These are phyloP conservation scores for Beauveria sp. DNA, from an alignment of 2,329 filamentous ascomycete genomes.

Conservation along the genomic window DNA sequence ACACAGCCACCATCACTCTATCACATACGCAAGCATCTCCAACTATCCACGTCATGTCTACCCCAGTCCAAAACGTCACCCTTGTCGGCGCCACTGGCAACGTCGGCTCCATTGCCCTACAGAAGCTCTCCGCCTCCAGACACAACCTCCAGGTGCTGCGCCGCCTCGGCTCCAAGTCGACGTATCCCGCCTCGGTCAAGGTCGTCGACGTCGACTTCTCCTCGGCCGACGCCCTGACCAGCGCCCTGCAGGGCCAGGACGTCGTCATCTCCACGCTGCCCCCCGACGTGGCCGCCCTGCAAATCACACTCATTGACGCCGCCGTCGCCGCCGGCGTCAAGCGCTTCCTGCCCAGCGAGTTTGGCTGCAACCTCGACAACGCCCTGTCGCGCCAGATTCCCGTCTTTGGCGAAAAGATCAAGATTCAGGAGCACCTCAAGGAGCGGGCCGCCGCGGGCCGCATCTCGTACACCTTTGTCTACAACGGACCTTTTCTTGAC, in stretches of 20 bases:
- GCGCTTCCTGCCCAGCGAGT: conserved; percentile 47
- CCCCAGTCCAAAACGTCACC: conserved; percentile 19
- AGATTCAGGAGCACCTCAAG: conserved; percentile 9
- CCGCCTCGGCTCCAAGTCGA: conserved; percentile 33
- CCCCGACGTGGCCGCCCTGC: conserved; percentile 30
- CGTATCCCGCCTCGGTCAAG: conserved; percentile 28
- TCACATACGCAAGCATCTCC: neutral
- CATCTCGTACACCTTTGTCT: conserved; percentile 19
- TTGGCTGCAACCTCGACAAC: conserved; percentile 23
- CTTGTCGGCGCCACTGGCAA: conserved; percentile 17
- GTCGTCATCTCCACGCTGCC: conserved; percentile 41
- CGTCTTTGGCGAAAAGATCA: conserved; percentile 15
- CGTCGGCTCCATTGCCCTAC: conserved; percentile 4
- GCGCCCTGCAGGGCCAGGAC: conserved; percentile 42
- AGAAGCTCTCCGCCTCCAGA: neutral
- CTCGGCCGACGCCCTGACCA: conserved; percentile 33
- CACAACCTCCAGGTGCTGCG: conserved; percentile 40
- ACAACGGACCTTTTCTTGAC: conserved; percentile 26
- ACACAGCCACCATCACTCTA: neutral
- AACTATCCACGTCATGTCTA: neutral
- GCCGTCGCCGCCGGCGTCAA: conserved; percentile 44
- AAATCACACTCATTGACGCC: conserved; percentile 42
- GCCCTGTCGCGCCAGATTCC: conserved; percentile 9
- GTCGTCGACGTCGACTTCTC: conserved; percentile 42
- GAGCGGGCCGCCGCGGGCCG: conserved; percentile 4